phyloP scores from a whole-genome alignment of 495 filamentous ascomycete species.

The Penicillium verhagenii region DNA sequence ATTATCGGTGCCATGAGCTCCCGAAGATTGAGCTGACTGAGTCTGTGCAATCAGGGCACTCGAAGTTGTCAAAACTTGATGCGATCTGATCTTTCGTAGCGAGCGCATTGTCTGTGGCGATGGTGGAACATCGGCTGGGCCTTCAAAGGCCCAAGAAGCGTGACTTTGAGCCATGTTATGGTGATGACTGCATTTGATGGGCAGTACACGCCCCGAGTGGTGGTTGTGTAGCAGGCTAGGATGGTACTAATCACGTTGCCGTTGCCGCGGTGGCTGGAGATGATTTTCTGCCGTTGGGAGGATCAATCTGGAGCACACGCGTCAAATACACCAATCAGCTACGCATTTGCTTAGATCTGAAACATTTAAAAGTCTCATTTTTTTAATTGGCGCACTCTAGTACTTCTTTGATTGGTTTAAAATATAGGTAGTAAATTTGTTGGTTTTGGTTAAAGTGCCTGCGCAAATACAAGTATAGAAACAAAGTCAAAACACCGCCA shows the following conservation, averaged over 20 bases:
- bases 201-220: constrained; percentile 3
- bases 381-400: not conserved
- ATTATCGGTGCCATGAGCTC: constrained; percentile 12
- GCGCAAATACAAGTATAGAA: not conserved
- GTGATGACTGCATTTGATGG: constrained; percentile 10
- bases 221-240: constrained; percentile 5
- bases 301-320: constrained; percentile 20
- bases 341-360: not conserved
- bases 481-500: constrained; percentile 2
- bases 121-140: constrained; percentile 33
- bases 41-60: constrained; percentile 30
- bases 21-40: constrained; percentile 40
- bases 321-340: not conserved
- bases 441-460: not conserved
- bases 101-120: constrained; percentile 50
- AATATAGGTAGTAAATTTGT: not conserved
- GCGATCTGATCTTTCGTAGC: constrained; percentile 54
- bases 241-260: not conserved
- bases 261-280: constrained; percentile 24
- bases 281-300: constrained; percentile 27
- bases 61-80: constrained; percentile 45
- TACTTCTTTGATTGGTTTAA: not conserved
- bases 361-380: not conserved
- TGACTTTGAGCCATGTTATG: constrained; percentile 23
- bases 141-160: constrained; percentile 29